Percentiles rank a stretch among this genome's conserved stretches.
phyloP scores from a whole-genome alignment of 208 protist genomes.

The Acanthamoeba lugdunensis region DNA sequence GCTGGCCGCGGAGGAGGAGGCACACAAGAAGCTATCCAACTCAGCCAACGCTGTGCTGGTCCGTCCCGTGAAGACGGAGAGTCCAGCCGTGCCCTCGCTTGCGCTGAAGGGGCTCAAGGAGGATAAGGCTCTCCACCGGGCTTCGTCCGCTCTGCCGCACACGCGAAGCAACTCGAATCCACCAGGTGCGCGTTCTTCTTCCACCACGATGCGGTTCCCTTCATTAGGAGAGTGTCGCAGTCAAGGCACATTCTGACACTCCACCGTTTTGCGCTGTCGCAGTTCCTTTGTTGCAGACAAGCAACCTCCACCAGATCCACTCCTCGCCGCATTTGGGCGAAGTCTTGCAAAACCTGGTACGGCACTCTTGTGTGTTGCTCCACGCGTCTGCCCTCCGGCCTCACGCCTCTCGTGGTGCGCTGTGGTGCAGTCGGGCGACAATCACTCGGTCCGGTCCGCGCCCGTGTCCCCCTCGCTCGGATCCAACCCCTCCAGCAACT shows the following conservation, averaged over 20 bases:
- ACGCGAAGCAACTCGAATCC: background rate
- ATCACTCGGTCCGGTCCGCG: background rate
- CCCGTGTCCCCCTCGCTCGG: slow-evolving; percentile 6
- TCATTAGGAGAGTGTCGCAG: background rate
- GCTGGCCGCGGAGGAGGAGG: slow-evolving; percentile 13
- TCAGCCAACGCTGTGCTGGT: slow-evolving; percentile 50
- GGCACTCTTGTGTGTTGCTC: background rate
- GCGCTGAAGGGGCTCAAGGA: background rate
- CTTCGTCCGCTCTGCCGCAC: background rate
- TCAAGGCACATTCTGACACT: background rate
- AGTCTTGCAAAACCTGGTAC: slow-evolving; percentile 14
- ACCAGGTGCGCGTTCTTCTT: background rate
- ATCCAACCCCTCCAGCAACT: background rate
- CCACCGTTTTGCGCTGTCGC: background rate
- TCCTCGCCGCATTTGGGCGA: slow-evolving; percentile 10
- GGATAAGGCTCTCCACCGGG: background rate
- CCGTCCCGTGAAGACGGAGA: background rate
- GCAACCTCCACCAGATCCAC: background rate
- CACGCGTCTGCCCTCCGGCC: background rate
- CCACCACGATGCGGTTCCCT: background rate
- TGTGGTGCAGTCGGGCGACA: background rate
- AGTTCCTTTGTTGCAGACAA: background rate
- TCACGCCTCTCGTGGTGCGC: background rate
- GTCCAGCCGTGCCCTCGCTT: background rate
- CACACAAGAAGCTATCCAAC: background rate